These are phyloP conservation scores for Oryza longistaminata DNA, from an alignment of 176 grass and related monocot genomes.

Conservation along the genomic window DNA sequence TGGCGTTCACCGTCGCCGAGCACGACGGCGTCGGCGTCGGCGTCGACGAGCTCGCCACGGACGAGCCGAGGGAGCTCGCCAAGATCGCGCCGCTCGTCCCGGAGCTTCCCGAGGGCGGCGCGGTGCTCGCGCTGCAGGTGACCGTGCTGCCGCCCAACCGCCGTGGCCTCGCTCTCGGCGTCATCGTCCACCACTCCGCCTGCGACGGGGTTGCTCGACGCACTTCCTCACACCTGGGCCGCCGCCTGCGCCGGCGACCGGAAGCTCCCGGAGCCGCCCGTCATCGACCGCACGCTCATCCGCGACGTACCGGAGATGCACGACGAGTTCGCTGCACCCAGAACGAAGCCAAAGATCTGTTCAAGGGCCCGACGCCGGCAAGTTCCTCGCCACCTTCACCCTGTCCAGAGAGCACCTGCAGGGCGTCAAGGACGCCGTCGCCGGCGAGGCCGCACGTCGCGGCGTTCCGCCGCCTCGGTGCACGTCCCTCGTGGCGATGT, in stretches of 20 bases:
- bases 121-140: conserved; percentile 37
- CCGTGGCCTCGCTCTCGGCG: conserved; percentile 39
- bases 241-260: no score
- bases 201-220: conserved; percentile 37
- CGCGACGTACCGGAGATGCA: conserved; percentile 21
- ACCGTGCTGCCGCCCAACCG: conserved; percentile 9
- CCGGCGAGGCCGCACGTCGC: not conserved
- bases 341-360: not conserved
- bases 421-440: conserved; percentile 11
- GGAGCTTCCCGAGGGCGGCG: not conserved
- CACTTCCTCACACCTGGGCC: conserved; percentile 50
- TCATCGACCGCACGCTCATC: conserved; percentile 35
- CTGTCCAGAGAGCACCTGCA: conserved; percentile 9
- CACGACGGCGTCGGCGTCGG: not conserved
- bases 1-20: conserved; percentile 35
- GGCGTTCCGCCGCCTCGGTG: not conserved
- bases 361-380: not conserved
- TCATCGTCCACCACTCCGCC: conserved; percentile 33
- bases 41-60: conserved; percentile 5
- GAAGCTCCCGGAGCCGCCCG: not conserved
- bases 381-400: conserved; percentile 24
- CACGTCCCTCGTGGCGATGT: conserved; percentile 32
- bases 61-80: conserved; percentile 15
- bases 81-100: conserved; percentile 29
- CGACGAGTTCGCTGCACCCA: not conserved